Evolutionary conservation across 164 flowering plant genomes (phyloP).

Genomic region (Protea cynaroides): DNA sequence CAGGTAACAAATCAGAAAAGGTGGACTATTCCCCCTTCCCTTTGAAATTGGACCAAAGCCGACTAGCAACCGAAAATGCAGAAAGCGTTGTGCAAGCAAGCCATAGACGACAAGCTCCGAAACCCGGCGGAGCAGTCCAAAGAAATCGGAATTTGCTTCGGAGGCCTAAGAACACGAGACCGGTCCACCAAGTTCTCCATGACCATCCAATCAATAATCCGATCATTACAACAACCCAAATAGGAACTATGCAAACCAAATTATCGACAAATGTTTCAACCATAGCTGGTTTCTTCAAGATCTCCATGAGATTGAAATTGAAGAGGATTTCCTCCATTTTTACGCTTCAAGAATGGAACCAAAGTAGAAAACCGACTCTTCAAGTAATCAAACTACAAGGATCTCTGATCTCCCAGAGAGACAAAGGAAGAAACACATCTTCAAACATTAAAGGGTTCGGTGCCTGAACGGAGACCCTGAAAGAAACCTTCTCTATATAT

Average conservation of each 20-base stretch:
- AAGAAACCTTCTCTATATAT: too few species aligned
- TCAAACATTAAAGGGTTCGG: too few species aligned
- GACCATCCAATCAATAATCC: too few species aligned
- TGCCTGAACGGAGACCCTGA: too few species aligned
- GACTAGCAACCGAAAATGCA: too few species aligned
- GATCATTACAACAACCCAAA: slow-evolving; percentile 95
- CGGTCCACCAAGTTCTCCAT: slow-evolving; percentile 92
- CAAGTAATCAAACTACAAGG: neutral
- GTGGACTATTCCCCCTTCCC: too few species aligned
- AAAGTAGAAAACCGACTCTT: slow-evolving; percentile 1
- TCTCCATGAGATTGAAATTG: too few species aligned
- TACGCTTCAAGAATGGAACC: neutral
- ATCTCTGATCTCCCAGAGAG: neutral
- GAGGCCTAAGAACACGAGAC: slow-evolving; percentile 60
- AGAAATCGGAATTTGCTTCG: slow-evolving; percentile 58
- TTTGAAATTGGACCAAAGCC: too few species aligned
- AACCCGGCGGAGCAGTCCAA: slow-evolving; percentile 78
- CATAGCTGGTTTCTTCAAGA: too few species aligned
- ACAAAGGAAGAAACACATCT: neutral
- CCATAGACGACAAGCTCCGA: slow-evolving; percentile 86
- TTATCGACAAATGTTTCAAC: slow-evolving; percentile 87
- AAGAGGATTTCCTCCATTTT: slow-evolving; percentile 29
- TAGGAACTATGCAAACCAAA: slow-evolving; percentile 87
- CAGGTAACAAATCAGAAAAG: too few species aligned
- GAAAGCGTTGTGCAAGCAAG: too few species aligned